Conservation (phyloP, 768 basidiomycete species). For the Xerocomus brunneocitrinus region DNA sequence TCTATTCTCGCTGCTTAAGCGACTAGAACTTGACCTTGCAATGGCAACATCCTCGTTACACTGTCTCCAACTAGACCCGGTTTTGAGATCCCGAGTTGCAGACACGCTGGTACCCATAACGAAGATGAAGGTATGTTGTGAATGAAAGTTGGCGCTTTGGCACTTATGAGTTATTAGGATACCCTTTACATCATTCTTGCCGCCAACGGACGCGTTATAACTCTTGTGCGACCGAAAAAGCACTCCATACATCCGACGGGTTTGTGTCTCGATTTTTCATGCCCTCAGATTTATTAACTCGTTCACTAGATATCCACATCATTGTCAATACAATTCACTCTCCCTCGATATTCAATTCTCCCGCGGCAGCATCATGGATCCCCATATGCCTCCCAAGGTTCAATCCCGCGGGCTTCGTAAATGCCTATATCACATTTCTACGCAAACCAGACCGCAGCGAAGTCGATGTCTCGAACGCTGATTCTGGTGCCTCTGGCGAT, state of each 20-base stretch:
- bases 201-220: constrained; percentile 71
- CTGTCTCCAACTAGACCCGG: constrained; percentile 71
- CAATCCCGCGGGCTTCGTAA: constrained; percentile 83
- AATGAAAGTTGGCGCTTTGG: not conserved
- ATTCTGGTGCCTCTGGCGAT: not conserved
- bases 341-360: constrained; percentile 72
- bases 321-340: constrained; percentile 87
- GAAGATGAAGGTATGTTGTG: constrained; percentile 67
- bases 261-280: constrained; percentile 26
- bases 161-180: constrained; percentile 47
- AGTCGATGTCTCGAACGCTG: not conserved
- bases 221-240: constrained; percentile 83
- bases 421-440: constrained; percentile 81
- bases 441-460: constrained; percentile 35
- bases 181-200: constrained; percentile 89
- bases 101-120: constrained; percentile 74
- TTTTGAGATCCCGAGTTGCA: constrained; percentile 67
- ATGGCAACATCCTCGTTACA: constrained; percentile 78
- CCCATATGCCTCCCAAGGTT: constrained; percentile 96
- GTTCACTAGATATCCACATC: constrained; percentile 70
- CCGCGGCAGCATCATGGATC: constrained; percentile 85
- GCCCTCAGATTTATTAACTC: not conserved
- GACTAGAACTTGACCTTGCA: constrained; percentile 75
- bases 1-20: constrained; percentile 62
- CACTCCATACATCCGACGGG: constrained; percentile 95